phyloP scores from a whole-genome alignment of 2,329 filamentous ascomycete species.

The Paramyrothecium sp. region DNA sequence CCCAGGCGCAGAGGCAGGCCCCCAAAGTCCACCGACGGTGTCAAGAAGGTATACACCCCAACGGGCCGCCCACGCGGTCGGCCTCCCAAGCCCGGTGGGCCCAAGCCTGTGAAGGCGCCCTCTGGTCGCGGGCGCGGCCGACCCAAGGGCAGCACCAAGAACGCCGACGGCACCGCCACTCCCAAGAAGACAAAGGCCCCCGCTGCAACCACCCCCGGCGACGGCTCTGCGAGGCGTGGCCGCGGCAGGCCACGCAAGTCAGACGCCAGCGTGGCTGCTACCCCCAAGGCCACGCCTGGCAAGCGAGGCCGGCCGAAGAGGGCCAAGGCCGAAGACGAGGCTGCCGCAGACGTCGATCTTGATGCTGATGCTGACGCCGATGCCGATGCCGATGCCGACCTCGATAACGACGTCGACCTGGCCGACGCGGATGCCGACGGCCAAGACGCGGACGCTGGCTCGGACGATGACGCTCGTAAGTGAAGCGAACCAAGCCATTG shows the following conservation, averaged over 20 bases:
- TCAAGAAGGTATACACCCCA: constrained; percentile 37
- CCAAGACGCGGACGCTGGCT: background rate
- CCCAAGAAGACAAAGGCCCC: constrained; percentile 11
- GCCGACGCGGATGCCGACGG: constrained; percentile 4
- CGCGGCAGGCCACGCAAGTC: constrained; percentile 33
- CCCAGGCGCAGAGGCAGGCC: constrained; percentile 33
- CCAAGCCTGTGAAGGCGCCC: constrained; percentile 27
- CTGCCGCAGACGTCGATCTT: constrained; percentile 10
- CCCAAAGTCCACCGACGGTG: constrained; percentile 32
- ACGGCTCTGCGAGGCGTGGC: constrained; percentile 13
- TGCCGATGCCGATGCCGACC: constrained; percentile 8
- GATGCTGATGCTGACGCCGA: constrained; percentile 19
- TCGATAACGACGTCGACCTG: background rate
- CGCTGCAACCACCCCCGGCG: constrained; percentile 4
- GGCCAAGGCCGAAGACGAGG: constrained; percentile 22
- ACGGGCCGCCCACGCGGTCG: constrained; percentile 43
- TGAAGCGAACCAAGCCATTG: background rate
- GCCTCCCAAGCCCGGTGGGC: constrained; percentile 25
- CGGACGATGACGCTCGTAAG: constrained; percentile 4
- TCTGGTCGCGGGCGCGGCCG: constrained; percentile 47
- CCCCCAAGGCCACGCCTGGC: background rate
- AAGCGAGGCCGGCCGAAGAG: constrained; percentile 4
- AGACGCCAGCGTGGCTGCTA: constrained; percentile 11
- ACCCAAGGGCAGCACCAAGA: constrained; percentile 39
- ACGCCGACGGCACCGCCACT: constrained; percentile 14